Base-by-base conservation (phyloP, 768 basidiomycete genomes). In the Lenzites betulinus region DNA sequence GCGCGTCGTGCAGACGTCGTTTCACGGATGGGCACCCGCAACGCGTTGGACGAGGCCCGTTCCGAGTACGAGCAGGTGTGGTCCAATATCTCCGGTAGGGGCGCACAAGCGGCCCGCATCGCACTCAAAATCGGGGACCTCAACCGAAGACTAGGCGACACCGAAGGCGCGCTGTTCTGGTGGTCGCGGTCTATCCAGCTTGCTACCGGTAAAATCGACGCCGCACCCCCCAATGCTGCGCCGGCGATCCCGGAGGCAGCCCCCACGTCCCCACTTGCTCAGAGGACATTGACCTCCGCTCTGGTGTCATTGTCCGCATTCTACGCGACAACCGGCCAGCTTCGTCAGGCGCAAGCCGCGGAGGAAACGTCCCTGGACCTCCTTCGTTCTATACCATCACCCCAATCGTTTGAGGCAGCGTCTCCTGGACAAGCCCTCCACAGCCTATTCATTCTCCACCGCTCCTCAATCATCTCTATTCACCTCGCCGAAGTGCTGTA, bases 401-500 rank as follows among this genome's bases (percentile, higher is more conserved):
- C 85, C 11, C 72, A 78, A 9, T 76, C 78, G 7, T 67, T 78
- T 5, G 67, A 78, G 4, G 66, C 78, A 5, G 70, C 79, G 25
- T 77, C 88, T 11, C 77, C 84, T 11, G 80, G 87, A 7, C 82
- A 88, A 55, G 76, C 79, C 6, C 78, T 92, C 39, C 90, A 92
- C 69, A 73, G 78, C 0, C 72, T 89, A 7, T 89, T 82, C 64
- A 74, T 92, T 43, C 79, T 89, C 28, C 90, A 92, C 60, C 86
- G 89, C 41, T 83, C 88, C 16, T 83, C 90, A n/a, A 75, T 92
- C 12, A 73, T 92, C 48, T 86, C 86, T 15, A 77, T 88, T 13
- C 90, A 92, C 67, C 82, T 85, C 15, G 89, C 88, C 0, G 89
- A 92, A 73, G 88, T 92, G 12, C 73, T 83, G 11, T 79, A 86